Evolutionary conservation across 371 early-diverging fungal species (phyloP).

Genomic region (Mortierella sp.): DNA sequence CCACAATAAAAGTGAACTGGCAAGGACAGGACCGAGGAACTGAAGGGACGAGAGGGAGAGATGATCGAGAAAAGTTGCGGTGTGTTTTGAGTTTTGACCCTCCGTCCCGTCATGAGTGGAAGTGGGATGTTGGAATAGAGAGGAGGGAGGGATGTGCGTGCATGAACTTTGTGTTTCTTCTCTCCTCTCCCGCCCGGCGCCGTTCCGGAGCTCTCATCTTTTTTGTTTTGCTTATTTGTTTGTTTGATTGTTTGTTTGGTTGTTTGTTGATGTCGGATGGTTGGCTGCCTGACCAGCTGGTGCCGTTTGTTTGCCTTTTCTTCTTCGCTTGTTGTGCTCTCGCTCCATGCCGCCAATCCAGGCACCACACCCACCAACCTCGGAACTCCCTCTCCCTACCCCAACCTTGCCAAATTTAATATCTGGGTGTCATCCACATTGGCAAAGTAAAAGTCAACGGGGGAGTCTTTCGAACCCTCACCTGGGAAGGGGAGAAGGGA

Average conservation of each 20-base stretch:
- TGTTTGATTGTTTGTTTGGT: background rate
- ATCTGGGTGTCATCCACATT: background rate
- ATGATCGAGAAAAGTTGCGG: no score
- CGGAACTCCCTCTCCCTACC: background rate
- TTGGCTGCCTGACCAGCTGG: background rate
- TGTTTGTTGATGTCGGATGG: background rate
- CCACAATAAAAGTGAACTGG: no score
- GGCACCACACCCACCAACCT: background rate
- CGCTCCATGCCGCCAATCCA: background rate
- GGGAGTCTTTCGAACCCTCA: no score
- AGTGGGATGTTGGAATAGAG: background rate
- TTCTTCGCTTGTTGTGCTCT: background rate
- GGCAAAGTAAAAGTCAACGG: background rate
- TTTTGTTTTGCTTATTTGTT: background rate
- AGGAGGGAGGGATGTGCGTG: background rate
- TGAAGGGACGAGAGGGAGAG: no score
- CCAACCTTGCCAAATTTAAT: background rate
- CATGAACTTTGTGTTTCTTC: constrained; percentile 1
- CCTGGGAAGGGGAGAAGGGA: no score
- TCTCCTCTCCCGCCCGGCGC: background rate
- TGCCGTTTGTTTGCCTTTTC: background rate
- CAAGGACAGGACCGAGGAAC: no score
- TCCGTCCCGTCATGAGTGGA: background rate
- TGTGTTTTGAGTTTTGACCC: background rate
- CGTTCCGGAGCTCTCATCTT: constrained; percentile 1